These are phyloP conservation scores for Tetragonia tetragonoides DNA, from an alignment of 148 eudicot genomes.

Conservation along the genomic window DNA sequence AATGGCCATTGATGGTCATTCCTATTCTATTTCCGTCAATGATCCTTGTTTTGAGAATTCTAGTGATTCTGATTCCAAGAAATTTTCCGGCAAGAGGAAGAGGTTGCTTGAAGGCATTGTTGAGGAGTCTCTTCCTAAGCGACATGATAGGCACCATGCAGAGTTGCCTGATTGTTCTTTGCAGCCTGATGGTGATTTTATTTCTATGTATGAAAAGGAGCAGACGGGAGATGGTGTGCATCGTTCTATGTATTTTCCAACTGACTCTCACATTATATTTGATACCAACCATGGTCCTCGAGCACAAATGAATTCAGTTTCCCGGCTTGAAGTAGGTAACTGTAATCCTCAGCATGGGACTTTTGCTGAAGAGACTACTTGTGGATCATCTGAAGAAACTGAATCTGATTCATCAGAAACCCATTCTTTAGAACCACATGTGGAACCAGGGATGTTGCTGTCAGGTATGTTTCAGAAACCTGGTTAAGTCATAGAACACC, in stretches of 20 bases:
- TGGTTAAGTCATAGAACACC: not conserved
- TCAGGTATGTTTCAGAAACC: constrained; percentile 44
- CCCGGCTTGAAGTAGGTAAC: constrained; percentile 32
- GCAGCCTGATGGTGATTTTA: constrained; percentile 32
- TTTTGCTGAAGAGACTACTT: constrained; percentile 43
- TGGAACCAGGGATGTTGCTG: constrained; percentile 43
- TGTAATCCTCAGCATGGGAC: constrained; percentile 33
- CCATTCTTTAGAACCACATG: constrained; percentile 49
- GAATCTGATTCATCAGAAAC: constrained; percentile 83
- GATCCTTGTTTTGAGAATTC: constrained; percentile 30
- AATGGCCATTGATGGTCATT: constrained; percentile 30
- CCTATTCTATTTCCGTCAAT: constrained; percentile 27
- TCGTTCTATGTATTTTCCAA: constrained; percentile 31
- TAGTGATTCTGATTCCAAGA: constrained; percentile 32
- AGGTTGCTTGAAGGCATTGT: constrained; percentile 35
- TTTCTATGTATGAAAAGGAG: constrained; percentile 41
- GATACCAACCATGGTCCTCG: constrained; percentile 30
- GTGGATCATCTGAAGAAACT: constrained; percentile 70
- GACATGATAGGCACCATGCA: constrained; percentile 44
- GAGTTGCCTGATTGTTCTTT: constrained; percentile 34
- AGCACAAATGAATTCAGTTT: constrained; percentile 34
- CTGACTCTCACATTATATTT: constrained; percentile 35
- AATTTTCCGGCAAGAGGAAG: constrained; percentile 40
- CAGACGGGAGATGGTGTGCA: constrained; percentile 36
- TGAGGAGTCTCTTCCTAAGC: constrained; percentile 44